Evolutionary conservation across 805 yeast genomes (phyloP).

Genomic region (Metschnikowia similis): DNA sequence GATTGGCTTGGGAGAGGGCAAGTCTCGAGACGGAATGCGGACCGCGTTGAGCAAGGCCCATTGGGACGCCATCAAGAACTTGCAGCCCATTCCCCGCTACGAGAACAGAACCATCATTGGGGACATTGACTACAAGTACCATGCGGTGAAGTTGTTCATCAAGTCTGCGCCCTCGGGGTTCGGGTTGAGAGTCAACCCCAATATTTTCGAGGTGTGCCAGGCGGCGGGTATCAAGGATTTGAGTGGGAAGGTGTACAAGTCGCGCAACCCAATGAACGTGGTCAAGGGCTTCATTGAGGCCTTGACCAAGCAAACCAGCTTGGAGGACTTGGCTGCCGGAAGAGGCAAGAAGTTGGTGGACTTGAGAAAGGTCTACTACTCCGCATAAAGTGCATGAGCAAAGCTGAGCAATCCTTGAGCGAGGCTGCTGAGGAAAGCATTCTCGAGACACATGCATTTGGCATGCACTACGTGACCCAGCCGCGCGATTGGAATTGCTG

Average conservation of each 20-base stretch:
- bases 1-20: constrained; percentile 94
- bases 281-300: constrained; percentile 89
- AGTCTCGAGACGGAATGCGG: constrained; percentile 71
- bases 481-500: too few relatives aligned
- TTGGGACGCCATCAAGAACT: constrained; percentile 89
- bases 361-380: constrained; percentile 83
- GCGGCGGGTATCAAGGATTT: constrained; percentile 92
- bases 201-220: constrained; percentile 85
- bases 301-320: constrained; percentile 68
- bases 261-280: constrained; percentile 93
- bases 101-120: constrained; percentile 91
- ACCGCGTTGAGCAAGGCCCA: constrained; percentile 79
- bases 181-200: constrained; percentile 88
- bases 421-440: too few relatives aligned
- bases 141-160: constrained; percentile 77
- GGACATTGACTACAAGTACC: constrained; percentile 75
- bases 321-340: constrained; percentile 82
- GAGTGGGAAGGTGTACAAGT: constrained; percentile 85
- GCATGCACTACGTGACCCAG: too few relatives aligned
- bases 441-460: too few relatives aligned
- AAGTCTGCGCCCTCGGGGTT: constrained; percentile 90
- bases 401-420: too few relatives aligned
- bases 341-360: constrained; percentile 96
- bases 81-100: constrained; percentile 76
- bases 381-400: constrained; percentile 29